Conservation (phyloP, 371 early-diverging fungal species). For the Phascolomyces articulosus region DNA sequence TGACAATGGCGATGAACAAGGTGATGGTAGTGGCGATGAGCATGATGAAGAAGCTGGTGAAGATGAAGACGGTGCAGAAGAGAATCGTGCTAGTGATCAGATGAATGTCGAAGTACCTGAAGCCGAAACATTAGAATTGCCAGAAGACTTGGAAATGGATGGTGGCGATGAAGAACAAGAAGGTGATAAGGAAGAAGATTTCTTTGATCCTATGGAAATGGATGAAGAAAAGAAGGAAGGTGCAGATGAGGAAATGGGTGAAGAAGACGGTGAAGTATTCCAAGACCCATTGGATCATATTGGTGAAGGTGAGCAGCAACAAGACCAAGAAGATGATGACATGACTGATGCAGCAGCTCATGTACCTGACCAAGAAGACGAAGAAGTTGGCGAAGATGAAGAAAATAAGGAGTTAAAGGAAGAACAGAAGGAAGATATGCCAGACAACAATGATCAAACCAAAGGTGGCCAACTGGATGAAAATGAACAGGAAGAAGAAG, state of each 20-base stretch:
- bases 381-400: constrained; percentile 35
- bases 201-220: constrained; percentile 47
- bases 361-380: constrained; percentile 33
- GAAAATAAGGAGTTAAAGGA: constrained; percentile 57
- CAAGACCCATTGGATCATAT: constrained; percentile 41
- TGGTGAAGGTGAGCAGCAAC: constrained; percentile 23
- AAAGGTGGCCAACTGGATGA: constrained; percentile 38
- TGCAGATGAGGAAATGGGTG: constrained; percentile 30
- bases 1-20: constrained; percentile 43
- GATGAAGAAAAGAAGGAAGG: constrained; percentile 41
- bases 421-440: constrained; percentile 28
- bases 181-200: constrained; percentile 38
- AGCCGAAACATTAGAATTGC: constrained; percentile 62
- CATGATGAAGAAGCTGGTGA: constrained; percentile 27
- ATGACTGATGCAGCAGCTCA: constrained; percentile 33
- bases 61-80: constrained; percentile 44
- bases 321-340: constrained; percentile 44
- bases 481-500: constrained; percentile 34
- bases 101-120: constrained; percentile 66
- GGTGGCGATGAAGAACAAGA: constrained; percentile 50
- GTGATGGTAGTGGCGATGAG: constrained; percentile 19
- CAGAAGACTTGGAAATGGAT: constrained; percentile 70
- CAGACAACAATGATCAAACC: constrained; percentile 13
- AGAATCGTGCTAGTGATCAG: constrained; percentile 55
- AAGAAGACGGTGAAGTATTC: constrained; percentile 38